Percentiles rank a stretch among this genome's conserved stretches.
phyloP scores from a whole-genome alignment of 2,329 filamentous ascomycete genomes.

The Colletotrichum paranaense region DNA sequence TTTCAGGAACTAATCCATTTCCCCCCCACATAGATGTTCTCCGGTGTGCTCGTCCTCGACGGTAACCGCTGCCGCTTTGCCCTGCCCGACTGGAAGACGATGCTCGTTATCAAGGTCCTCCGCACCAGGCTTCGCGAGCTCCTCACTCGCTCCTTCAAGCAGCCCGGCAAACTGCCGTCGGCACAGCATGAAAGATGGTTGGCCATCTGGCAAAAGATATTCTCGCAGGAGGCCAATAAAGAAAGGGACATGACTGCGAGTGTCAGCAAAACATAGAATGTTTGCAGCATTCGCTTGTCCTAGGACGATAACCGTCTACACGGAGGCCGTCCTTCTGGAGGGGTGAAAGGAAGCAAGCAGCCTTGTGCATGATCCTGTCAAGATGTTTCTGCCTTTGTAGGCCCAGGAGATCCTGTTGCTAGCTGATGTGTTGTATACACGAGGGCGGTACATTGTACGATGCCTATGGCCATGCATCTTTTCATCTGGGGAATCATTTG shows the following conservation, averaged over 20 bases:
- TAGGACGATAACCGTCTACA: background rate
- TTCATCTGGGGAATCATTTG: background rate
- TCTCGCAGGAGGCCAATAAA: conserved; percentile 62
- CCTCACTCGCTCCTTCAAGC: conserved; percentile 76
- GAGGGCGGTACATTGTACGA: background rate
- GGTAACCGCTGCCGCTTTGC: conserved; percentile 88
- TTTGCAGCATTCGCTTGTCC: background rate
- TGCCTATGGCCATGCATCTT: background rate
- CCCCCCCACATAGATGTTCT: conserved; percentile 72
- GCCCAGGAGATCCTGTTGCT: background rate
- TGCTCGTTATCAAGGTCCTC: conserved; percentile 88
- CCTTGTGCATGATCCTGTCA: no score
- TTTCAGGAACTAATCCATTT: conserved; percentile 12
- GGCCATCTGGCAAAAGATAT: conserved; percentile 79
- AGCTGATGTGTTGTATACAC: background rate
- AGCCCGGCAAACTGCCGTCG: conserved; percentile 70
- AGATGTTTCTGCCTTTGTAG: background rate
- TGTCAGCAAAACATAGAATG: conserved; percentile 42
- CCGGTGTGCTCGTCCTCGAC: conserved; percentile 88
- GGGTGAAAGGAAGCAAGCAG: no score
- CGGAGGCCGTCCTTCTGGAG: no score
- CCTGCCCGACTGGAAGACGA: conserved; percentile 88
- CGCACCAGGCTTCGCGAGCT: conserved; percentile 80
- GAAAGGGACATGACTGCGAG: conserved; percentile 40
- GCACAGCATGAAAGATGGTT: conserved; percentile 79